phyloP scores from a whole-genome alignment of 2,329 filamentous ascomycete species.

The Fusarium sp. region DNA sequence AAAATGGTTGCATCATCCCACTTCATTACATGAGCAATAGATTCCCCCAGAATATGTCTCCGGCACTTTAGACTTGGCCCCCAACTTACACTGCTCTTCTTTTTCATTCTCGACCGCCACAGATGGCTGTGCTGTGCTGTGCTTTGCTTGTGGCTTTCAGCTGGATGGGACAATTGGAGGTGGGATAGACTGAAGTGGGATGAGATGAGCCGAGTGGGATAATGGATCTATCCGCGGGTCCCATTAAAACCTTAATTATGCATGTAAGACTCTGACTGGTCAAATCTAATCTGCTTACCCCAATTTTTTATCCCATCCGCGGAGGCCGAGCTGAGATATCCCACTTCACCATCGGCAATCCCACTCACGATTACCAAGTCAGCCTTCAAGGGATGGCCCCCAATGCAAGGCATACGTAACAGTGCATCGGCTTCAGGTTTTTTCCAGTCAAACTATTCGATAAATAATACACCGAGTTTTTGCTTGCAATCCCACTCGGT shows the following conservation, averaged over 20 bases:
- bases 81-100: background rate
- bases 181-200: slow-evolving; percentile 16
- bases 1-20: background rate
- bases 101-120: background rate
- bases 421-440: background rate
- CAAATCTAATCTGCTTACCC: rapidly evolving
- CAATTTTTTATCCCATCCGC: background rate
- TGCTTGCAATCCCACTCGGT: slow-evolving; percentile 30
- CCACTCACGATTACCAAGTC: slow-evolving; percentile 40
- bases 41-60: background rate
- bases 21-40: background rate
- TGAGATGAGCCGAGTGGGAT: slow-evolving; percentile 23
- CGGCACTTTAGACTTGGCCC: background rate
- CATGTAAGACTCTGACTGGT: rapidly evolving
- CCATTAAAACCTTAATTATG: background rate
- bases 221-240: background rate
- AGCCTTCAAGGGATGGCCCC: background rate
- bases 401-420: slow-evolving; percentile 21
- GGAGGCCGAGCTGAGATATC: slow-evolving; percentile 20
- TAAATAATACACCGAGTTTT: background rate
- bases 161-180: background rate
- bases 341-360: slow-evolving; percentile 28
- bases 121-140: background rate
- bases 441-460: slow-evolving; percentile 1
- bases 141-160: background rate